phyloP scores from a whole-genome alignment of 352 stramenopile species.

The Globisporangium nodosum region DNA sequence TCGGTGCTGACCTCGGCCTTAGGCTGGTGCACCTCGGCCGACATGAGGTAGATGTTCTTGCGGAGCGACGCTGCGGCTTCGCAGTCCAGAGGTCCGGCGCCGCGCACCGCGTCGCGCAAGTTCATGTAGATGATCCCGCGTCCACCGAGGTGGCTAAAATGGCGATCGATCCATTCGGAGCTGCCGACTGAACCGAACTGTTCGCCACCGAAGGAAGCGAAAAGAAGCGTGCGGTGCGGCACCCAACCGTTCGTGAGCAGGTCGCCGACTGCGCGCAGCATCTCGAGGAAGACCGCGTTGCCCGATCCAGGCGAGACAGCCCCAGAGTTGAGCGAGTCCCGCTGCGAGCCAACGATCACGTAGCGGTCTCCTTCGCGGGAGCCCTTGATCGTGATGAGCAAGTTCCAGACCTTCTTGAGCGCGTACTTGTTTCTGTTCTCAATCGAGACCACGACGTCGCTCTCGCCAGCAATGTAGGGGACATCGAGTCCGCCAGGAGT shows the following conservation, averaged over 20 bases:
- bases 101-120: conserved; percentile 64
- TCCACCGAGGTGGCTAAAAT: conserved; percentile 54
- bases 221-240: conserved; percentile 68
- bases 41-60: conserved; percentile 75
- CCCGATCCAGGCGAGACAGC: conserved; percentile 59
- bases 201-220: conserved; percentile 74
- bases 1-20: conserved; percentile 36
- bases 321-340: conserved; percentile 64
- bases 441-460: conserved; percentile 28
- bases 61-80: conserved; percentile 65
- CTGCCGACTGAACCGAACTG: conserved; percentile 76
- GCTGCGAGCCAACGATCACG: conserved; percentile 64
- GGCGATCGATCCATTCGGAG: conserved; percentile 80
- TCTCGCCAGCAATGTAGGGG: conserved; percentile 28
- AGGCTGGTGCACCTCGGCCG: conserved; percentile 58
- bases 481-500: conserved; percentile 21
- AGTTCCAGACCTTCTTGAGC: conserved; percentile 74
- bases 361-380: conserved; percentile 72
- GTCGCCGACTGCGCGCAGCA: conserved; percentile 52
- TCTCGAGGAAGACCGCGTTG: conserved; percentile 75
- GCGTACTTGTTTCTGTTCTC: conserved; percentile 66
- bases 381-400: conserved; percentile 65
- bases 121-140: conserved; percentile 73
- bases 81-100: conserved; percentile 53
- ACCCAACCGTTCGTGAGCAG: conserved; percentile 66